Percentiles rank a stretch among this genome's conserved stretches.
Conservation (phyloP, 2,329 filamentous ascomycete species). For the Penicillium sp. region DNA sequence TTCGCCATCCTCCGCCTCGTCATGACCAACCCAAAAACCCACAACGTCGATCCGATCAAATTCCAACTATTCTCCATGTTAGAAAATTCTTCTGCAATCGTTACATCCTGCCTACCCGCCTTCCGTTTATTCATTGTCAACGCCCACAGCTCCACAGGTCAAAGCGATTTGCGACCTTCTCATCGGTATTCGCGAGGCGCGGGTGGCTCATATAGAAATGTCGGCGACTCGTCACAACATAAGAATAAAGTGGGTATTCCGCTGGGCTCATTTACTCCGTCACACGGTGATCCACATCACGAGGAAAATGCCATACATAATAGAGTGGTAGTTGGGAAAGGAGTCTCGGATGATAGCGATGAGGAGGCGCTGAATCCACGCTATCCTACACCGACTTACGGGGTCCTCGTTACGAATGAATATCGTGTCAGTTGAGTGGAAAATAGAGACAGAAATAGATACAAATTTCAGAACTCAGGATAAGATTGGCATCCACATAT, state of each 20-base stretch:
- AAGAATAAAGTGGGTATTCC: not conserved
- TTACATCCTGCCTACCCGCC: not conserved
- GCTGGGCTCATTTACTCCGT: not conserved
- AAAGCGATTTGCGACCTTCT: not conserved
- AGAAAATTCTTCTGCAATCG: not conserved
- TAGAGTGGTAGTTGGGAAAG: not conserved
- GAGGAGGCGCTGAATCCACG: not conserved
- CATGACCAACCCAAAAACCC: conserved; percentile 5
- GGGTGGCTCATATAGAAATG: not conserved
- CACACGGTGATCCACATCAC: not conserved
- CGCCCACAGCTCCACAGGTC: not conserved
- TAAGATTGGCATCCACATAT: too few relatives aligned
- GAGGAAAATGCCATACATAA: not conserved
- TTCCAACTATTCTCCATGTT: conserved; percentile 7
- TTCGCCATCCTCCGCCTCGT: conserved; percentile 11
- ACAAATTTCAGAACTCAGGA: too few relatives aligned
- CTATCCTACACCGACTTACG: not conserved
- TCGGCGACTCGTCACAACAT: not conserved
- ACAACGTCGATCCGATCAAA: conserved; percentile 14
- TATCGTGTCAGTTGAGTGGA: not conserved
- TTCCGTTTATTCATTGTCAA: not conserved
- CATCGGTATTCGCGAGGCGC: not conserved
- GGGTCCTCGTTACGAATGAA: not conserved
- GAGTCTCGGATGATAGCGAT: not conserved
- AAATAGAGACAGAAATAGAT: not conserved